Evolutionary conservation across 2,329 filamentous ascomycete species (phyloP).

Genomic region (Exophiala sp.): DNA sequence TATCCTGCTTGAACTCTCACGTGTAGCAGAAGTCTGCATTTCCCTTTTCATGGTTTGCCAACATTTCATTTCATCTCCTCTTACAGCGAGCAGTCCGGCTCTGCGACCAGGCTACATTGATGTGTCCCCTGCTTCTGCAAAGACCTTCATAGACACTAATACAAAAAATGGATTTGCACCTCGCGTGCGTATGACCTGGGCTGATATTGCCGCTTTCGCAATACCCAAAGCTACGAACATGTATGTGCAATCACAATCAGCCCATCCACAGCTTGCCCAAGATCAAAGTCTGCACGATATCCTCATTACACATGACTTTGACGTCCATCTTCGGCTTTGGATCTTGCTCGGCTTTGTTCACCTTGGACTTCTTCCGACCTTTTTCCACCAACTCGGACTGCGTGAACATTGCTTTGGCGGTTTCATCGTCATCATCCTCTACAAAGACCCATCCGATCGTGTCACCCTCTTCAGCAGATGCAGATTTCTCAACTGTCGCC

Average conservation of each 20-base stretch:
- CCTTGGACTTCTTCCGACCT: constrained; percentile 19
- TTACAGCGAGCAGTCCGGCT: too few species aligned
- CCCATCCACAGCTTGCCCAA: constrained; percentile 62
- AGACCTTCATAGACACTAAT: too few species aligned
- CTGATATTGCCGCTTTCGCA: too few species aligned
- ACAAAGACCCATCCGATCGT: constrained; percentile 77
- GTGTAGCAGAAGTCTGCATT: too few species aligned
- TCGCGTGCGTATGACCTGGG: too few species aligned
- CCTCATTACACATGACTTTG: constrained; percentile 74
- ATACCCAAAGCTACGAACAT: not conserved
- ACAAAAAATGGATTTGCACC: too few species aligned
- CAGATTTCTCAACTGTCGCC: constrained; percentile 34
- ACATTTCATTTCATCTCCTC: too few species aligned
- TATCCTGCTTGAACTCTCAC: too few species aligned
- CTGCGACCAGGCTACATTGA: too few species aligned
- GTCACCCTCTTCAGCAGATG: not conserved
- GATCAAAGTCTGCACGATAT: constrained; percentile 89
- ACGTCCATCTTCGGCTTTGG: constrained; percentile 41
- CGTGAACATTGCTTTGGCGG: constrained; percentile 46
- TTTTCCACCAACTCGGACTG: constrained; percentile 13
- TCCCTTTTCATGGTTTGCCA: too few species aligned
- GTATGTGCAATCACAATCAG: not conserved
- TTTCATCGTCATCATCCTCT: constrained; percentile 59
- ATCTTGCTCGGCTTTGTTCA: constrained; percentile 41
- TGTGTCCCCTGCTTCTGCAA: too few species aligned